Evolutionary conservation across 2,329 filamentous ascomycete species (phyloP), one percentile per base, ranked within the genome.

Genomic region (Fusarium nanum): DNA sequence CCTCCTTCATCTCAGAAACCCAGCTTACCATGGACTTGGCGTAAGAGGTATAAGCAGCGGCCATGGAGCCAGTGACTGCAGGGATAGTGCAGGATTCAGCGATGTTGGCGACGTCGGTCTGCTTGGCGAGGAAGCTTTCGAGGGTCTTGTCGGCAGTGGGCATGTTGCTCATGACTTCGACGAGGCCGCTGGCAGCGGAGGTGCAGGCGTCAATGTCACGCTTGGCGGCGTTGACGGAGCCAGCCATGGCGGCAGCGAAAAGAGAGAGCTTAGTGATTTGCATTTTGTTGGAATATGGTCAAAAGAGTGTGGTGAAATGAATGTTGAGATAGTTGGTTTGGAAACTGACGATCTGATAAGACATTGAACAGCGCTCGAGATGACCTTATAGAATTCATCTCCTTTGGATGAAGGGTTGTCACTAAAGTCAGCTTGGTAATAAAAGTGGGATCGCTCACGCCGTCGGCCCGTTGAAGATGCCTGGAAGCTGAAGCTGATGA

Each of bases 21-120:
- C 53, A 56, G 22, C 41, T 56, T 4, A 47, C 41, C 27, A 56
- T 47, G 16, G 53, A 56, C 18, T 56, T 56, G 41, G 53, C 53
- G 53, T 56, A 56, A 3, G 53, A 22, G 10, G 53, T 56, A 9
- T 56, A 56, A 9, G 41, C 41, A 12, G 28, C 22, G 18, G 53
- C 53, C 41, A 56, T 47, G 12, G 53, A 47, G 0, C 53, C 41
- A 20, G 53, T 56, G 20, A 56, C 53, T 3, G 53, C 53, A 27
- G 53, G 53, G 11, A 56, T 56, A 9, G 47, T 10, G 9, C 53
- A 56, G 2, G 20, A 32, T 9, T 23, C 22, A 7, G 28, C 53
- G 9, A 20, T 13, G 12, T 16, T 28, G 1, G 25, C 28, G 6
- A 30, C 20, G 2, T 47, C 27, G 14, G 53, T 56, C 41, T 56